A percentile compares a stretch with the other conserved stretches of the same genome.
Conservation (phyloP, 2,329 filamentous ascomycete genomes). For the Aspergillus terreus region DNA sequence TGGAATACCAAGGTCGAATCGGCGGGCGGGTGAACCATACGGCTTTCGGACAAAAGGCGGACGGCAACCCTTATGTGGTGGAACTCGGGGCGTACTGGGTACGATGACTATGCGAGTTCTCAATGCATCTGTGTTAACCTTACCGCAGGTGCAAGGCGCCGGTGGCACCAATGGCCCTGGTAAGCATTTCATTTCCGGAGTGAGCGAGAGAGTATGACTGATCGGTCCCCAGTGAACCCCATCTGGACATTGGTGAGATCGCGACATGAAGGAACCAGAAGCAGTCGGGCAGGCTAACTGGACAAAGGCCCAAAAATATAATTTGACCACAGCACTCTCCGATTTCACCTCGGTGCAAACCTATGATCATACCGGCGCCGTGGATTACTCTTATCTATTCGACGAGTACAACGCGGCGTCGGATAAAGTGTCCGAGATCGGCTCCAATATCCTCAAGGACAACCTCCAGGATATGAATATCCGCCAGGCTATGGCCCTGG, state of each 20-base stretch:
- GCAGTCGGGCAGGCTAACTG: conserved; percentile 46
- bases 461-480: conserved; percentile 58
- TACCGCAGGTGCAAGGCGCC: conserved; percentile 37
- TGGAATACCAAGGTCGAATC: conserved; percentile 61
- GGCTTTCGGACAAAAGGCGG: conserved; percentile 50
- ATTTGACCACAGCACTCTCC: too few relatives aligned
- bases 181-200: too few relatives aligned
- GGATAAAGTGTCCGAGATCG: conserved; percentile 45
- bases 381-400: too few relatives aligned
- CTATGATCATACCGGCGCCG: too few relatives aligned
- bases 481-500: conserved; percentile 53
- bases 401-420: conserved; percentile 33
- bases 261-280: conserved; percentile 29
- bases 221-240: conserved; percentile 46
- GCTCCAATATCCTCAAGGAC: conserved; percentile 53
- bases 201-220: conserved; percentile 23
- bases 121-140: neutral
- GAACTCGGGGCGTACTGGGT: conserved; percentile 68
- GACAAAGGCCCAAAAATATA: too few relatives aligned
- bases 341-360: too few relatives aligned
- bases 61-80: conserved; percentile 54
- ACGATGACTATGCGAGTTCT: neutral
- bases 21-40: conserved; percentile 59
- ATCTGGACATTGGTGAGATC: conserved; percentile 52
- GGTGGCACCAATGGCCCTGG: too few relatives aligned